Conservation (phyloP, 2,329 filamentous ascomycete genomes). For the Aotearoamyces nothofagi region DNA sequence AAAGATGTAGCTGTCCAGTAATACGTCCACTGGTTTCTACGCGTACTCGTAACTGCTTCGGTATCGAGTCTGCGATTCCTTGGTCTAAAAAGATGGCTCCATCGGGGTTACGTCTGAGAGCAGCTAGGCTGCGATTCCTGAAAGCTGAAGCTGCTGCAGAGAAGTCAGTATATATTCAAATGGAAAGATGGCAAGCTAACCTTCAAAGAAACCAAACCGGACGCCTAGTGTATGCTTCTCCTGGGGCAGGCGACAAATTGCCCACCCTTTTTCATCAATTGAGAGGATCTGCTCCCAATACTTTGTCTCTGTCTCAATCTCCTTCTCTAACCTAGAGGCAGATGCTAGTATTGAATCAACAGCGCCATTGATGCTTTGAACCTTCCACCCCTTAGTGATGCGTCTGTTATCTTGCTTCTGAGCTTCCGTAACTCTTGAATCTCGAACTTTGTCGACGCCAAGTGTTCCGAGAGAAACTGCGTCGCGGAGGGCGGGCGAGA, state of each 20-base stretch:
- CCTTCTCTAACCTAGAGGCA: conserved; percentile 55
- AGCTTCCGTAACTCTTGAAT: conserved; percentile 40
- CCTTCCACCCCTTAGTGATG: conserved; percentile 55
- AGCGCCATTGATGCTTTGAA: conserved; percentile 61
- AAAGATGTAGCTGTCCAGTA: conserved; percentile 38
- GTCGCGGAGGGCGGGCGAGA: conserved; percentile 57
- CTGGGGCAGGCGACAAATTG: conserved; percentile 60
- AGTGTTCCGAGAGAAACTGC: conserved; percentile 61
- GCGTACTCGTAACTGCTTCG: conserved; percentile 51
- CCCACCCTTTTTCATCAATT: conserved; percentile 76
- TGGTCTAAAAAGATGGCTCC: conserved; percentile 64
- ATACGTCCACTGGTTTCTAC: conserved; percentile 41
- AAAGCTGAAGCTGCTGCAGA: conserved; percentile 37
- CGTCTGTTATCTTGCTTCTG: conserved; percentile 39
- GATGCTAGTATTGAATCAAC: conserved; percentile 61
- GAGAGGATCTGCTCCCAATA: conserved; percentile 83
- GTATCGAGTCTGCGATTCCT: conserved; percentile 27
- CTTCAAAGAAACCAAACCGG: conserved; percentile 74
- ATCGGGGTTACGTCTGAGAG: conserved; percentile 58
- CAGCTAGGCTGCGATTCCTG: conserved; percentile 61
- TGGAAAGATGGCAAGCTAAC: conserved; percentile 9
- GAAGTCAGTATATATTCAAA: conserved; percentile 16
- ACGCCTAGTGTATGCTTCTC: conserved; percentile 67
- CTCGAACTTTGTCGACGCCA: conserved; percentile 48
- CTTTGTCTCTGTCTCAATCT: conserved; percentile 64